These are phyloP conservation scores for Halophytophthora polymorphica DNA, from an alignment of 352 stramenopile species.

Conservation along the genomic window DNA sequence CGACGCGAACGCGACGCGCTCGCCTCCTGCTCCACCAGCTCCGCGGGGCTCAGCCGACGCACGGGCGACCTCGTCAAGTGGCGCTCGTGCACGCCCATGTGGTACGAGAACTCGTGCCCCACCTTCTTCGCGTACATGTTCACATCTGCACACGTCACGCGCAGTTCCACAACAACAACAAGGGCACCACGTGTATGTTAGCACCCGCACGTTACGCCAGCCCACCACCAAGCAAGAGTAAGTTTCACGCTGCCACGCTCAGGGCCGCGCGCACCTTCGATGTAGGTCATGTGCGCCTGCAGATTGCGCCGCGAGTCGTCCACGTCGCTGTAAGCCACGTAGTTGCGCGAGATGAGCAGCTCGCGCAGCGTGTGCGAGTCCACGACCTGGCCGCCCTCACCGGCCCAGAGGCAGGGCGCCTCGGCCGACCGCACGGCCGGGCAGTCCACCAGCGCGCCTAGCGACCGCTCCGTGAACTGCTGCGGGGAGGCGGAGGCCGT, in stretches of 20 bases:
- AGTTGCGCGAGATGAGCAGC: conserved; percentile 40
- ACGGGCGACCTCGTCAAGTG: conserved; percentile 44
- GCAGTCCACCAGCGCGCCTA: conserved; percentile 58
- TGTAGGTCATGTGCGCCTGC: conserved; percentile 72
- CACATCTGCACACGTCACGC: too few relatives aligned
- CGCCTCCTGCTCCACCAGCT: conserved; percentile 61
- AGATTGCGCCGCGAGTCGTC: conserved; percentile 44
- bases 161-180: conserved; percentile 1
- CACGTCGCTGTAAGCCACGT: conserved; percentile 21
- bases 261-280: conserved; percentile 43
- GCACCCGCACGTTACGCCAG: too few relatives aligned
- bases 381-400: conserved; percentile 39
- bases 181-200: background rate
- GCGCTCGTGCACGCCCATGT: conserved; percentile 62
- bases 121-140: conserved; percentile 51
- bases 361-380: conserved; percentile 38
- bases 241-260: too few relatives aligned
- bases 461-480: conserved; percentile 19
- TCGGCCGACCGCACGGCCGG: conserved; percentile 15
- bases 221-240: too few relatives aligned
- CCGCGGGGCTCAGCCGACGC: conserved; percentile 44
- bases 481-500: background rate
- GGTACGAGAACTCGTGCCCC: conserved; percentile 60
- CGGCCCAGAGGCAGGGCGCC: conserved; percentile 52
- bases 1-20: conserved; percentile 27